These are phyloP conservation scores for Rhodotorula sp. DNA, from an alignment of 1,284 basidiomycete species.

Conservation along the genomic window DNA sequence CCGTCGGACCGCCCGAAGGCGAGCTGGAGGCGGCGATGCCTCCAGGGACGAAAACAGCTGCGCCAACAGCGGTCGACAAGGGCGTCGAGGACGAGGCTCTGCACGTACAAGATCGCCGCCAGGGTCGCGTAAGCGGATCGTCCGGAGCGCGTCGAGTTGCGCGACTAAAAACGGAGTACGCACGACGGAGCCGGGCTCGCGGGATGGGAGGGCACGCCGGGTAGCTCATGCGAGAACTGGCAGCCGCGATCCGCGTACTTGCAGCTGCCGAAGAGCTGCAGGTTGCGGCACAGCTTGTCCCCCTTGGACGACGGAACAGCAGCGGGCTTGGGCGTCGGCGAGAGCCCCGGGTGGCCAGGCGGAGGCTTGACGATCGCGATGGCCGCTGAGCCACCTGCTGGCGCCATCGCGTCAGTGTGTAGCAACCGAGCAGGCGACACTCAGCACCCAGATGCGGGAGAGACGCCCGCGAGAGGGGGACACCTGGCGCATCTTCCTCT, in stretches of 20 bases:
- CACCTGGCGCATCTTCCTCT: too few species aligned
- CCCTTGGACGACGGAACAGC: background rate
- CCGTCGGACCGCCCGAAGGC: background rate
- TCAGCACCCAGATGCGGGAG: too few species aligned
- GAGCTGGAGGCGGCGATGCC: background rate
- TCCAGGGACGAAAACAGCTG: slow-evolving; percentile 42
- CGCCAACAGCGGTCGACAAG: slow-evolving; percentile 31
- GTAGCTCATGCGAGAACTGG: slow-evolving; percentile 35
- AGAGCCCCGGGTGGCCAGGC: background rate
- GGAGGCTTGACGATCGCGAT: slow-evolving; percentile 28
- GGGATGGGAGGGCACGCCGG: background rate
- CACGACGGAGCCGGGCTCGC: background rate
- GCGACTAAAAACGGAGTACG: background rate
- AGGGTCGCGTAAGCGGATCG: background rate
- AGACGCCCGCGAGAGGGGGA: too few species aligned
- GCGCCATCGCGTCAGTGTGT: background rate
- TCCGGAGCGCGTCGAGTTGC: background rate
- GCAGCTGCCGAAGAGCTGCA: slow-evolving; percentile 42
- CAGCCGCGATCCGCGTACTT: slow-evolving; percentile 40
- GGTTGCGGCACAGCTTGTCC: slow-evolving; percentile 37
- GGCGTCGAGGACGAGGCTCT: slow-evolving; percentile 18
- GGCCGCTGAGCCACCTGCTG: slow-evolving; percentile 8
- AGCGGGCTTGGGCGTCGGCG: slow-evolving; percentile 10
- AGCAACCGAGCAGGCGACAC: background rate
- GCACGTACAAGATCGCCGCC: background rate